These are phyloP conservation scores for Ogataea hybrid DNA, from an alignment of 1,139 yeast genomes.

Conservation along the genomic window DNA sequence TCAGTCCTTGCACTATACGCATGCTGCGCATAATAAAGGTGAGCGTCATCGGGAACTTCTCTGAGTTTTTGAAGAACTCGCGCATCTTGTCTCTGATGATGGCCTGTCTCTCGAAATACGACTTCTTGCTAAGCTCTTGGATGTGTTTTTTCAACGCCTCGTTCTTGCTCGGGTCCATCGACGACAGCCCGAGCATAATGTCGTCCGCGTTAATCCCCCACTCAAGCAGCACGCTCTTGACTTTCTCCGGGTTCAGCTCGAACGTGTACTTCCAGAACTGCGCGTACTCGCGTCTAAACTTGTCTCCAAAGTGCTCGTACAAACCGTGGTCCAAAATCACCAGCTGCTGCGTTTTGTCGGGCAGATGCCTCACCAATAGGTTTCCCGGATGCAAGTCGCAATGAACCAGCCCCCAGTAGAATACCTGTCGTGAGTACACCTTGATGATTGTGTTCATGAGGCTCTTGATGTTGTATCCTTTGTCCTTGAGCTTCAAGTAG, in stretches of 20 bases:
- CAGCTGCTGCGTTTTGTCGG: conserved; percentile 47
- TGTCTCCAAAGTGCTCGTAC: conserved; percentile 51
- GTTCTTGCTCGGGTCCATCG: conserved; percentile 44
- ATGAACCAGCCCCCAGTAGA: conserved; percentile 75
- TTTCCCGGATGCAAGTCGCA: conserved; percentile 88
- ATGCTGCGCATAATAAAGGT: conserved; percentile 69
- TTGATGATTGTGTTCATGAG: conserved; percentile 54
- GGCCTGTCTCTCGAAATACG: conserved; percentile 40
- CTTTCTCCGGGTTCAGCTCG: conserved; percentile 47
- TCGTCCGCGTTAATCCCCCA: conserved; percentile 80
- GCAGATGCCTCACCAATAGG: conserved; percentile 48
- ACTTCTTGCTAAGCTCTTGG: conserved; percentile 25
- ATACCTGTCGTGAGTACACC: conserved; percentile 66
- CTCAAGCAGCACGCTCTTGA: conserved; percentile 45
- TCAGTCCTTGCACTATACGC: conserved; percentile 72
- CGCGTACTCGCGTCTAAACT: conserved; percentile 56
- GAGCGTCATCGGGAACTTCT: conserved; percentile 64
- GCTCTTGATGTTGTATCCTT: conserved; percentile 41
- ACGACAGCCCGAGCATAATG: conserved; percentile 58
- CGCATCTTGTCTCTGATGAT: conserved; percentile 39
- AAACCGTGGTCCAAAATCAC: conserved; percentile 77
- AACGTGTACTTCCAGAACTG: conserved; percentile 64
- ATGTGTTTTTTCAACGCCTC: conserved; percentile 27
- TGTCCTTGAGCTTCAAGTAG: conserved; percentile 40
- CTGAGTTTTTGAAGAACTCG: conserved; percentile 57